Evolutionary conservation across 768 basidiomycete genomes (phyloP), one percentile per base, ranked within the genome.

Genomic region (Suillus paluster): DNA sequence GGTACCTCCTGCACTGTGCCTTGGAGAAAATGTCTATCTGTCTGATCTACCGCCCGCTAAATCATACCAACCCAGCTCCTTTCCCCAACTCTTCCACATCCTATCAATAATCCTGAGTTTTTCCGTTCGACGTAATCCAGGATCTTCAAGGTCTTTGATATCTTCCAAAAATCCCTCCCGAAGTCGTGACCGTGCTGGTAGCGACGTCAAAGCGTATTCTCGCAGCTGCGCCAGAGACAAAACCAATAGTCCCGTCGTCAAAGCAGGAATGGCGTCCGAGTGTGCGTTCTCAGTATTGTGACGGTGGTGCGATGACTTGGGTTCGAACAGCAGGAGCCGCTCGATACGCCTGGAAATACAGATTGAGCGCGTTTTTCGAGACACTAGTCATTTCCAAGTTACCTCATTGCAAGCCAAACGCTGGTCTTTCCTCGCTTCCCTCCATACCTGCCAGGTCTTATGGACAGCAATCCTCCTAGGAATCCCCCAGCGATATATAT

Each of bases 21-120:
- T 36, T 15, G 2, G 34, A 23, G 52, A 8, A 5, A 53, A 23
- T 17, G 2, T 25, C 38, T 55, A 55, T 17, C 53, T 54, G 34
- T 17, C 23, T 38, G 25, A 12, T 27, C 38, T 12, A 27, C 62
- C 59, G 15, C 63, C 71, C 3, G 67, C 76, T 17, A 71, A 57
- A 23, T 70, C 65, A 23, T 74, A 76, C 91, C 88, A 95, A 21
- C 84, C 88, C 21, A 92, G 79, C n/a, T 80, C 77, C 8, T 67
- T 75, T 1, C 90, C 90, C 94, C 94, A 98, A 59, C 86, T 86
- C 67, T 90, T 85, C 93, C 95, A 94, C 87, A 97, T 94, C 70
- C 93, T 77, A 54, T 94, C 86, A 5, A 97, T 79, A 2, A 95
- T 89, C 50, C 81, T 77, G 70, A 93, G 71, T 77, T 96, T 95